Evolutionary conservation across 1,139 yeast genomes (phyloP), one percentile per base, ranked within the genome.

Genomic region (Geotrichum siamense): DNA sequence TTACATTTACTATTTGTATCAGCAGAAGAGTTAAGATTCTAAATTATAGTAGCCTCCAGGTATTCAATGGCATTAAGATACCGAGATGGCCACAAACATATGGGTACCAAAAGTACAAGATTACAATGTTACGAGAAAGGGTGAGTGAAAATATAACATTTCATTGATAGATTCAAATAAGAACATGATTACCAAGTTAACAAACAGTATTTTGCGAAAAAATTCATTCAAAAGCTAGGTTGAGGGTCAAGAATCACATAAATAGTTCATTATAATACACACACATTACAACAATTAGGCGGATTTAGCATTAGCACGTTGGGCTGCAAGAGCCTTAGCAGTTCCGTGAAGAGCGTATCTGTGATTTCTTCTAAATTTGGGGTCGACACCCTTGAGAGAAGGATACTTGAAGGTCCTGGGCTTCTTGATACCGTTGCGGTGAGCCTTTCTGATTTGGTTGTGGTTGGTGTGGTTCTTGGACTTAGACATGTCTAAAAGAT

Each of bases 381-480:
- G 82, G 74, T 91, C 97, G 72, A 89, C 96, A 78, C 95, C 95
- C 78, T 85, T 89, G 75, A 86, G 79, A 59, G 97, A 87, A 63
- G 96, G 95, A 80, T 89, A 86, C 79, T 85, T 89, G 94, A 79
- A 74, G 70, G 96, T 82, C 80, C 77, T 83, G 66, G 96, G 96
- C 89, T 89, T 91, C 86, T 89, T 91, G 78, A 91, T 91, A 77
- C 98, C 98, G 85, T 91, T 91, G 73, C 81, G 89, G 96, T 91
- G 98, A 68, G 97, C 97, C 94, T 91, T 91, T 73, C 75, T 83
- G 87, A 84, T 85, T 75, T 91, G 97, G 94, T 91, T 91, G 78
- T 91, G 98, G 77, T 89, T 89, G 76, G 98, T 91, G 74, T 91
- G 98, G 78, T 91, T 91, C 96, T 91, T 91, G 62, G 97, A 48